Percentiles rank a stretch among this genome's conserved stretches.
Evolutionary conservation across 257 asterid species (phyloP).

Genomic region (Eucommia ulmoides): DNA sequence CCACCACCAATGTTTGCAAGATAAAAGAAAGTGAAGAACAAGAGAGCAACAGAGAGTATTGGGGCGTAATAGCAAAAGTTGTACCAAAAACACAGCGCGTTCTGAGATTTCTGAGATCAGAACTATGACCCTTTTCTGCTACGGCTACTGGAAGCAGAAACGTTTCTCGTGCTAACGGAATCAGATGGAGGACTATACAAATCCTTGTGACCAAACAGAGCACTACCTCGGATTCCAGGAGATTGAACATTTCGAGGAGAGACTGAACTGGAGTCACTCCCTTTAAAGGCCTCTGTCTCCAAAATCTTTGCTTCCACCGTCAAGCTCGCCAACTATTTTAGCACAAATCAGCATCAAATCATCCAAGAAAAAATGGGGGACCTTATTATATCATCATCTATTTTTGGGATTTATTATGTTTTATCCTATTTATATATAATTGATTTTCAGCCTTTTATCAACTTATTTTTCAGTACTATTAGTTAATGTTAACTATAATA

Average conservation of each 20-base stretch:
- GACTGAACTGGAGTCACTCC: slow-evolving; percentile 24
- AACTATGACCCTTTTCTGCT: slow-evolving; percentile 32
- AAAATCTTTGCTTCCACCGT: slow-evolving; percentile 58
- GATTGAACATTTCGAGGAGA: slow-evolving; percentile 53
- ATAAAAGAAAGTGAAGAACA: neutral
- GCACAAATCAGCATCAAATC: slow-evolving; percentile 2
- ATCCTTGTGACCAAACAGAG: slow-evolving; percentile 47
- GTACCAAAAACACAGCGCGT: no score
- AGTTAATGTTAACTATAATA: neutral
- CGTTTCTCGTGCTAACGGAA: slow-evolving; percentile 19
- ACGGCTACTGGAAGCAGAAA: slow-evolving; percentile 30
- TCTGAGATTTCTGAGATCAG: neutral
- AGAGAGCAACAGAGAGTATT: neutral
- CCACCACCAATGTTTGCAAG: neutral
- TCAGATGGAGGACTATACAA: slow-evolving; percentile 34
- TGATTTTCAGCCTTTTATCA: no score
- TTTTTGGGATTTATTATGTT: no score
- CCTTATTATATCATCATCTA: no score
- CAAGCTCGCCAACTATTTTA: slow-evolving; percentile 59
- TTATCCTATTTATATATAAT: no score
- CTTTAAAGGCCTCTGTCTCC: slow-evolving; percentile 41
- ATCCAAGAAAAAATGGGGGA: neutral
- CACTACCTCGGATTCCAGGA: slow-evolving; percentile 32
- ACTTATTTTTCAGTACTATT: neutral
- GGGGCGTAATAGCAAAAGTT: neutral